Evolutionary conservation across 2,329 filamentous ascomycete species (phyloP).

Genomic region (Gaeumannomyces tritici): DNA sequence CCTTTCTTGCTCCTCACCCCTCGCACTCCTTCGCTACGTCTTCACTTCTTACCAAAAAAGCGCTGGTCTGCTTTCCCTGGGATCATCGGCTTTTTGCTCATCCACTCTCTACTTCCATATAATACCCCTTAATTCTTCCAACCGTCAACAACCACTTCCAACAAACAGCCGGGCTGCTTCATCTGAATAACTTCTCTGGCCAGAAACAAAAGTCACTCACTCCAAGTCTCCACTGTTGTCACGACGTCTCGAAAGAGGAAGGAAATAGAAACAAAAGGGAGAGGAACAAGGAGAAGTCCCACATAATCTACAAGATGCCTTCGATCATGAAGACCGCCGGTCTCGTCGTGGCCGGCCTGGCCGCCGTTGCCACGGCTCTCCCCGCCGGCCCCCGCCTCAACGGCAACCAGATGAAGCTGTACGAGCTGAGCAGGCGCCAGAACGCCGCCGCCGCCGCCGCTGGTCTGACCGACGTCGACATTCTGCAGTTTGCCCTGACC

Average conservation of each 20-base stretch:
- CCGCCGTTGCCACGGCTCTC: constrained; percentile 34
- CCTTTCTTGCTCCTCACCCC: constrained; percentile 4
- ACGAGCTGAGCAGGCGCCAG: constrained; percentile 38
- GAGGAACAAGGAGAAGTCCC: constrained; percentile 12
- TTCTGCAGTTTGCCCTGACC: constrained; percentile 57
- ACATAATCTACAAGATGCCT: constrained; percentile 30
- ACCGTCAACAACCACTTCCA: constrained; percentile 20
- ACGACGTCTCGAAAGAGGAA: constrained; percentile 1
- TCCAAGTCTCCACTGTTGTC: constrained; percentile 5
- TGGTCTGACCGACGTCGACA: constrained; percentile 42
- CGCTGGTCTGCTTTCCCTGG: constrained; percentile 39
- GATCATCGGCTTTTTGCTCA: constrained; percentile 20
- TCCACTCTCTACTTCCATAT: constrained; percentile 6
- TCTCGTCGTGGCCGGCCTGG: constrained; percentile 32
- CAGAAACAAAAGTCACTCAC: constrained; percentile 8
- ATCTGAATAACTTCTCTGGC: background rate
- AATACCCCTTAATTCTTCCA: constrained; percentile 21
- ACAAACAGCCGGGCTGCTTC: constrained; percentile 22
- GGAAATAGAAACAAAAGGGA: constrained; percentile 15
- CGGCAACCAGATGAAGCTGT: constrained; percentile 33
- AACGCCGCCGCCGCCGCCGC: constrained; percentile 33
- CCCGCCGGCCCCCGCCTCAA: constrained; percentile 34
- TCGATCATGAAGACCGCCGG: constrained; percentile 34
- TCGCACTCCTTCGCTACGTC: constrained; percentile 10
- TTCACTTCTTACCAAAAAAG: constrained; percentile 28